Evolutionary conservation across 495 filamentous ascomycete species (phyloP).

Genomic region (Aspergillus ostianus): DNA sequence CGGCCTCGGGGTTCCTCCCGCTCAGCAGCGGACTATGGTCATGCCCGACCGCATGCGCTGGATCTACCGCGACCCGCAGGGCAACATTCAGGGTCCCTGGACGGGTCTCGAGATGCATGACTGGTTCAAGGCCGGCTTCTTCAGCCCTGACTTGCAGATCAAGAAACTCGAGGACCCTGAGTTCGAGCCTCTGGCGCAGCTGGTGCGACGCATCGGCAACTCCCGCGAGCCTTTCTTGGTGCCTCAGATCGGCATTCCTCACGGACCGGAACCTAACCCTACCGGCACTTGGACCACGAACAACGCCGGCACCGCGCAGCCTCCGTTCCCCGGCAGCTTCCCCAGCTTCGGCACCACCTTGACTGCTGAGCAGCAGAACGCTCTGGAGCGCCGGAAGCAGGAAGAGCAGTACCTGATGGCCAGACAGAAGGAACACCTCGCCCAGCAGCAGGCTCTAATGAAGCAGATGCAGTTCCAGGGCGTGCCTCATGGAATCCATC

Average conservation of each 20-base stretch:
- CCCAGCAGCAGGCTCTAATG: slow-evolving; percentile 77
- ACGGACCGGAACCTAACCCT: slow-evolving; percentile 61
- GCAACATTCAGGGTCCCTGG: slow-evolving; percentile 88
- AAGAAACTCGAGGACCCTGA: slow-evolving; percentile 90
- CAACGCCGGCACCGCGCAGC: slow-evolving; percentile 66
- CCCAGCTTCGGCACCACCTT: slow-evolving; percentile 97
- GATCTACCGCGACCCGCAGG: slow-evolving; percentile 95
- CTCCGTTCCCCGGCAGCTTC: slow-evolving; percentile 92
- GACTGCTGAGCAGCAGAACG: slow-evolving; percentile 96
- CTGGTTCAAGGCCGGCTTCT: slow-evolving; percentile 99
- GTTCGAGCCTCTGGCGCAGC: slow-evolving; percentile 92
- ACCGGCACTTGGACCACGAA: slow-evolving; percentile 37
- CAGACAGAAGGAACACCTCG: slow-evolving; percentile 88
- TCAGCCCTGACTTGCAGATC: slow-evolving; percentile 88
- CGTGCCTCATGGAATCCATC: slow-evolving; percentile 46
- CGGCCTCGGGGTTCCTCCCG: slow-evolving; percentile 53
- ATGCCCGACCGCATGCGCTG: slow-evolving; percentile 99
- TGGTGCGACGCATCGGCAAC: slow-evolving; percentile 95
- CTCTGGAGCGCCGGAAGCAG: slow-evolving; percentile 91
- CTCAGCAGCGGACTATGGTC: slow-evolving; percentile 89
- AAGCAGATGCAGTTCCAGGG: slow-evolving; percentile 71
- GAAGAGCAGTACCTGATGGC: slow-evolving; percentile 97
- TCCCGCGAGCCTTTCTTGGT: slow-evolving; percentile 96
- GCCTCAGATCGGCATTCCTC: slow-evolving; percentile 90
- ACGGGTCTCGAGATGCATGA: slow-evolving; percentile 98